phyloP scores from a whole-genome alignment of 208 protist species.

The Porcisia hertigi region DNA sequence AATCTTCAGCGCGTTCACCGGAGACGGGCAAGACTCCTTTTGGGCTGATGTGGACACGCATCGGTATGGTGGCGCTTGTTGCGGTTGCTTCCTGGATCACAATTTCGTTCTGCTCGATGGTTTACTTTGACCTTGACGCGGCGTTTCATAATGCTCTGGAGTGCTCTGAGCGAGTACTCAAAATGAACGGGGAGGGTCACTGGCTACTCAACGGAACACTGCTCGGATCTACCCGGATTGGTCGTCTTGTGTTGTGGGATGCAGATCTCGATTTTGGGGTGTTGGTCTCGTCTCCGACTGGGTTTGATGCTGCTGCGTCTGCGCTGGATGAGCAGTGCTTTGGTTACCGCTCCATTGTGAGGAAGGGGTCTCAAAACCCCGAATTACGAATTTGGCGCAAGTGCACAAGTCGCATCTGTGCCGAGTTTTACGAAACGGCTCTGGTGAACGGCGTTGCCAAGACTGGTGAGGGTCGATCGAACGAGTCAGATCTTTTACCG shows the following conservation, averaged over 20 bases:
- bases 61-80: conserved; percentile 50
- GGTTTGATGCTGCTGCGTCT: conserved; percentile 30
- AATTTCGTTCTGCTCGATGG: conserved; percentile 61
- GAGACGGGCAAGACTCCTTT: neutral
- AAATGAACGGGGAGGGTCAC: conserved; percentile 29
- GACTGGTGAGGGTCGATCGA: conserved; percentile 48
- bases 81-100: conserved; percentile 59
- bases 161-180: conserved; percentile 58
- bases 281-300: conserved; percentile 30
- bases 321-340: conserved; percentile 57
- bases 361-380: conserved; percentile 31
- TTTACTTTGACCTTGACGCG: conserved; percentile 75
- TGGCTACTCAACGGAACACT: conserved; percentile 87
- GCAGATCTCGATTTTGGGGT: conserved; percentile 81
- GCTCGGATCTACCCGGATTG: conserved; percentile 64
- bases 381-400: conserved; percentile 59
- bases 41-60: conserved; percentile 46
- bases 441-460: conserved; percentile 31
- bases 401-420: conserved; percentile 78
- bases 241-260: conserved; percentile 84
- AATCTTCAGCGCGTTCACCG: neutral
- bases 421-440: conserved; percentile 67
- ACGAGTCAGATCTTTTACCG: conserved; percentile 53
- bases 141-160: conserved; percentile 63
- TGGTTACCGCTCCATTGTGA: conserved; percentile 33